Evolutionary conservation across 1,284 basidiomycete genomes (phyloP), one percentile per base, ranked within the genome.

Genomic region (Heterobasidion annosum): DNA sequence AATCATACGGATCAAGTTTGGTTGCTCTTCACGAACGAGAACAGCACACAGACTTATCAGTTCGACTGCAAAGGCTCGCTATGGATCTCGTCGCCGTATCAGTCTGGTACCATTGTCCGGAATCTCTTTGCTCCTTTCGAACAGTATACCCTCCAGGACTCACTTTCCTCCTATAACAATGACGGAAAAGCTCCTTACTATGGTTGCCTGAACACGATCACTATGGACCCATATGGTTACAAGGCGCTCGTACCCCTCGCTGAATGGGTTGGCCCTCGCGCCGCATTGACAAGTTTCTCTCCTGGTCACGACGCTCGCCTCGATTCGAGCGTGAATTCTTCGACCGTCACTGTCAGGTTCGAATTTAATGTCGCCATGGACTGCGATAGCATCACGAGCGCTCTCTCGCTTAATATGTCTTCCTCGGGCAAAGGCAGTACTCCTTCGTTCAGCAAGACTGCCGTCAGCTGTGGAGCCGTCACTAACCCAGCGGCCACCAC

Each of bases 91-190:
- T 79, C 90, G 0, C 92, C 93, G 0, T 94, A 78, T 68, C 59
- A 68, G 48, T 77, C 79, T 8, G 81, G 81, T 12, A 78, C 72
- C 3, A 70, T 64, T 1, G 79, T 96, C 13, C 76, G 73, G 60
- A 96, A 95, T 66, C 68, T 95, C 43, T 79, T 96, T 59, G 79
- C 82, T 54, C 93, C 93, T 0, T 95, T 85, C 68, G 92, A 96
- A 65, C 75, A 65, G n/a, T 82, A 88, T 65, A 76, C 70, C 0
- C 81, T 95, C 34, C 63, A 76, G 52, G 74, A 82, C 48, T 92
- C 91, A 1, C 66, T 72, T 15, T 75, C 77, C 7, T 75, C 88
- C 0, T 88, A 79, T 68, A 72, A 74, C 64, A 74, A 77, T 56
- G 71, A 85, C 59, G 69, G 73, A 34, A 61, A 67, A 34, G 73